Evolutionary conservation across 208 protist genomes (phyloP).

Genomic region (Acanthamoeba castellanii): DNA sequence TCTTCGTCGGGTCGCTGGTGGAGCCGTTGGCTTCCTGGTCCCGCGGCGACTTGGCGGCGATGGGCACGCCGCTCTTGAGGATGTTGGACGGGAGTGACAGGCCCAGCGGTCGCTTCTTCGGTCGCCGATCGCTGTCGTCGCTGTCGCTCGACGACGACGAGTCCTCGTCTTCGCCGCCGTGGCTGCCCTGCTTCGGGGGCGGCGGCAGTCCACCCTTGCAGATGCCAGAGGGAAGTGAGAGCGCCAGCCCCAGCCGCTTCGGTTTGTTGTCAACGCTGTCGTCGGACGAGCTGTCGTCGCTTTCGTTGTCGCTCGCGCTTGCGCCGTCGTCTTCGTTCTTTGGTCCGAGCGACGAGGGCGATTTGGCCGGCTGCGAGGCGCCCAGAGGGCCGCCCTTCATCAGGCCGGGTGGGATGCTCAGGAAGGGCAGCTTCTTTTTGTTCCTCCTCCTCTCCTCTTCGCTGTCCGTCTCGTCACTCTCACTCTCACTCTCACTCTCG

Average conservation of each 20-base stretch:
- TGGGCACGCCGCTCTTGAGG: too few relatives aligned
- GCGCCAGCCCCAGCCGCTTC: background rate
- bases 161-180: too few relatives aligned
- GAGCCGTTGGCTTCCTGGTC: too few relatives aligned
- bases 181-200: too few relatives aligned
- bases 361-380: background rate
- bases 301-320: background rate
- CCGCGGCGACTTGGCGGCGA: too few relatives aligned
- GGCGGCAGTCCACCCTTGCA: background rate
- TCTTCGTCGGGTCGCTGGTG: too few relatives aligned
- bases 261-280: background rate
- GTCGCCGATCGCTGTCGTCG: background rate
- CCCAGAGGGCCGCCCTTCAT: background rate
- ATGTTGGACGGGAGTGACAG: background rate
- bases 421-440: background rate
- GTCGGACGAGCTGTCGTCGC: background rate
- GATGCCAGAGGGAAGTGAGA: background rate
- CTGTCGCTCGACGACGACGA: background rate
- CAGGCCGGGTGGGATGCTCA: background rate
- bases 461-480: background rate
- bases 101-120: background rate
- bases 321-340: background rate
- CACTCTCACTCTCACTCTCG: background rate
- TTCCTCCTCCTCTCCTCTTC: background rate
- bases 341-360: background rate